A percentile compares a stretch with the other conserved stretches of the same genome.
Conservation (phyloP, 2,329 filamentous ascomycete genomes). For the Ophiostoma sp. region DNA sequence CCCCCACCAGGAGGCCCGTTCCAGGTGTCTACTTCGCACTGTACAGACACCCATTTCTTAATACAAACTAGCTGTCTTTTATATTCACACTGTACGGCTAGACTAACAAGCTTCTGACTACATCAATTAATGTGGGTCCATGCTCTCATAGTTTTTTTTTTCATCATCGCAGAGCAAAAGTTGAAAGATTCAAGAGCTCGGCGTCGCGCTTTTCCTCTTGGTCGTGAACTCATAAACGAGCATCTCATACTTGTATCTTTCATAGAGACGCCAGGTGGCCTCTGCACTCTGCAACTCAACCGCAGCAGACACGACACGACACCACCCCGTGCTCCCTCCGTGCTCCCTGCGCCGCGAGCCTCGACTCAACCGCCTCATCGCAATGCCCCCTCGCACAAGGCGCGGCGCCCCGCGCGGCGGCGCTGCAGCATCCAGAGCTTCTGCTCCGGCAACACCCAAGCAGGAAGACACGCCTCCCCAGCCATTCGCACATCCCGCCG, state of each 20-base stretch:
- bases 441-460: constrained; percentile 13
- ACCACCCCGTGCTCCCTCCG: background rate
- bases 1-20: background rate
- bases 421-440: constrained; percentile 1
- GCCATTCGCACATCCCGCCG: background rate
- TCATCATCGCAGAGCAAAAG: background rate
- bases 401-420: constrained; percentile 23
- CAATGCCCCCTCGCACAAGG: constrained; percentile 24
- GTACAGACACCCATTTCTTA: too few relatives aligned
- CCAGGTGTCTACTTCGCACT: too few relatives aligned
- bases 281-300: background rate
- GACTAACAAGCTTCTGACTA: constrained; percentile 6
- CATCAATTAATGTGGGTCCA: constrained; percentile 11
- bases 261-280: background rate
- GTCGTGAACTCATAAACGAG: background rate
- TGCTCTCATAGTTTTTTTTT: constrained; percentile 9
- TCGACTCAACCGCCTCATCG: background rate
- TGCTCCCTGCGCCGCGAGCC: background rate
- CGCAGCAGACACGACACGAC: background rate
- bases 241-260: background rate
- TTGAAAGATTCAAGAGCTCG: constrained; percentile 20
- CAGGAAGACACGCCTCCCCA: background rate
- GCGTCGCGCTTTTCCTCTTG: constrained; percentile 6
- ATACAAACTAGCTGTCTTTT: too few relatives aligned
- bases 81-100: background rate